Evolutionary conservation across 176 grass and related monocot species (phyloP).

Genomic region (Musa troglodytarum): DNA sequence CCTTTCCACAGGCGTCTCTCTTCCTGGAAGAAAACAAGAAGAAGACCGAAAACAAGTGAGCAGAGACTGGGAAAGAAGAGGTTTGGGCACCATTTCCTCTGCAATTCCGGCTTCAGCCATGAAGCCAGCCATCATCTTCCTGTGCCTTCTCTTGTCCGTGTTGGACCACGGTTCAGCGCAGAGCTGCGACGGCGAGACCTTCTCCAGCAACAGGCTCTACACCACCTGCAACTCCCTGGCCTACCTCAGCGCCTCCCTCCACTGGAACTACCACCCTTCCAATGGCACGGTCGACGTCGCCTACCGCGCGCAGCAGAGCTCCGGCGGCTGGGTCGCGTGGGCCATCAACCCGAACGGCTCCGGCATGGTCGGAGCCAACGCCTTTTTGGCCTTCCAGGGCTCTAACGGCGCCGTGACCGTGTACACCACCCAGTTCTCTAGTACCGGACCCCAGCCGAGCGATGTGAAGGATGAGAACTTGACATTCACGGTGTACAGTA

Average conservation of each 20-base stretch:
- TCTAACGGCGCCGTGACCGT: conserved; percentile 1
- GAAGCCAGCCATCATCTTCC: neutral
- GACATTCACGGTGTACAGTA: conserved; percentile 1
- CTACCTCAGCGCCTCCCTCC: conserved; percentile 30
- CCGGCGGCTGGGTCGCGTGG: conserved; percentile 55
- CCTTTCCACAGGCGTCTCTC: too few species aligned
- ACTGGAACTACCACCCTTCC: conserved; percentile 43
- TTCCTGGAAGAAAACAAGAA: too few species aligned
- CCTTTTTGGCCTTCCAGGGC: conserved; percentile 33
- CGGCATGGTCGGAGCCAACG: conserved; percentile 51
- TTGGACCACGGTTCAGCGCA: neutral
- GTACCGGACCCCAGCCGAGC: conserved; percentile 4
- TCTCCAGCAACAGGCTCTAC: neutral
- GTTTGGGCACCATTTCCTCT: neutral
- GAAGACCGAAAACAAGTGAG: too few species aligned
- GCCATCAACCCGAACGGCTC: conserved; percentile 45
- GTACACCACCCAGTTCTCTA: conserved; percentile 44
- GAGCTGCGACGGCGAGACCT: neutral
- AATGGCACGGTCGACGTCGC: conserved; percentile 30
- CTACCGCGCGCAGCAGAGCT: conserved; percentile 27
- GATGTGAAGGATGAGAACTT: conserved; percentile 28
- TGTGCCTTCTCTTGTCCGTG: neutral
- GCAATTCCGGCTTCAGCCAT: neutral
- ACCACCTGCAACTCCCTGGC: conserved; percentile 27
- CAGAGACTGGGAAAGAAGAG: too few species aligned